Evolutionary conservation across 2,329 filamentous ascomycete species (phyloP), one percentile per base, ranked within the genome.

Genomic region (Cladosporium colombiae): DNA sequence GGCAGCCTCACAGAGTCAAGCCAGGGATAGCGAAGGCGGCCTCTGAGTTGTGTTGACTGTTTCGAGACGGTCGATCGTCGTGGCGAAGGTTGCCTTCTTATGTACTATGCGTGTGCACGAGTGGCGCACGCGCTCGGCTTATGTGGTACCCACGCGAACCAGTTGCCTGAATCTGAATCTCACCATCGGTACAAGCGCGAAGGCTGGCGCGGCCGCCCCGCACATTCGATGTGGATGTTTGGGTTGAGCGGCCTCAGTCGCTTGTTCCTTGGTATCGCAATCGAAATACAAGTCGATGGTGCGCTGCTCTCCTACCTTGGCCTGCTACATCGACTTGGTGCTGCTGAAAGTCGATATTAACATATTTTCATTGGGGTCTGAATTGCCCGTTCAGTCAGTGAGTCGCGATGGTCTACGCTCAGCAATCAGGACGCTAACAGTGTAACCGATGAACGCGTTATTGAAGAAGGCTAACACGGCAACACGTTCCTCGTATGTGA

Each of bases 151-250:
- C 18, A 46, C 7, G 52, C 52, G 49, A 53, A 53, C 27, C 25
- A 55, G 29, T 53, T 53, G 50, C 50, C 50, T 53, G n/a, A n/a
- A n/a, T n/a, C n/a, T 29, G 49, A 53, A 53, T 53, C 50, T 29
- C 49, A 52, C 49, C 25, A 18, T 40, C 14, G 35, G 49, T 27
- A n/a, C 23, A 33, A 55, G 52, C 50, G 16, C 7, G 50, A 31
- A 27, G 40, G 40, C 40, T 21, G 18, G 18, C 40, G 40, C 8
- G 40, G 25, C 50, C 50, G 49, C 49, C 50, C 50, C 50, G 52
- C 52, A 52, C 49, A 27, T 18, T 31, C 16, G 16, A 31, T 31
- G 4, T 53, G 25, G 14, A 8, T 52, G 11, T 25, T 49, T 25
- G 29, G 49, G 49, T 52, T 5, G 25, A 27, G 27, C 13, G 49